Evolutionary conservation across 2,329 filamentous ascomycete genomes (phyloP), one percentile per base, ranked within the genome.

Genomic region (Hypoxylon sp.): DNA sequence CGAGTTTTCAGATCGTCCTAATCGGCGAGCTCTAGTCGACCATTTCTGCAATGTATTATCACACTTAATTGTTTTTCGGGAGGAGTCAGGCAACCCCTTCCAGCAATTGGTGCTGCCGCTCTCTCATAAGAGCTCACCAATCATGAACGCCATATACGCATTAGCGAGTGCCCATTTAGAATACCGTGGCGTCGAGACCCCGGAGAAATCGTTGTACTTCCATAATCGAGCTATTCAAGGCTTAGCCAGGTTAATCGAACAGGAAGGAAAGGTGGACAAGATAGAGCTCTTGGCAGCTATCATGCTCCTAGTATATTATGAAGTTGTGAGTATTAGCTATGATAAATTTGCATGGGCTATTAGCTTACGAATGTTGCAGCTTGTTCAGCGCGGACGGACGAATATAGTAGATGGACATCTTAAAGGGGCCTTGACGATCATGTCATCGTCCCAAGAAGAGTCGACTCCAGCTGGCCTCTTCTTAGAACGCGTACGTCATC

Each of bases 91-190:
- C 20, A 90, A 90, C 68, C 88, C 88, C 0, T 90, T 90, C 73
- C 86, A 89, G 71, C 87, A 89, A 72, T 81, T 90, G 13, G 85
- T 90, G 7, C 79, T 90, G n/a, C 89, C 89, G 1, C 80, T 91
- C 42, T 88, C 86, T 2, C 82, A 85, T 54, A 81, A 77, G 48
- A 88, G 86, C 73, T 81, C 82, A 0, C 85, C 88, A 0, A 85
- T 97, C 3, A 92, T 92, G 78, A 93, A 96, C 76, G 93, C 94
- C 8, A 91, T 98, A 66, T 94, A 93, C 65, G 94, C 94, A 0
- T 83, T 98, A 6, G 89, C 93, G 0, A 92, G 92, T 63, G 95
- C 94, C 65, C 96, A 97, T 77, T 83, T 97, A 64, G 92, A 95
- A 71, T 93, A 88, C 54, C 81, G 87, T 27, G 86, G 86, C 1